phyloP scores from a whole-genome alignment of 2,329 filamentous ascomycete species.

The Fusarium nanum region DNA sequence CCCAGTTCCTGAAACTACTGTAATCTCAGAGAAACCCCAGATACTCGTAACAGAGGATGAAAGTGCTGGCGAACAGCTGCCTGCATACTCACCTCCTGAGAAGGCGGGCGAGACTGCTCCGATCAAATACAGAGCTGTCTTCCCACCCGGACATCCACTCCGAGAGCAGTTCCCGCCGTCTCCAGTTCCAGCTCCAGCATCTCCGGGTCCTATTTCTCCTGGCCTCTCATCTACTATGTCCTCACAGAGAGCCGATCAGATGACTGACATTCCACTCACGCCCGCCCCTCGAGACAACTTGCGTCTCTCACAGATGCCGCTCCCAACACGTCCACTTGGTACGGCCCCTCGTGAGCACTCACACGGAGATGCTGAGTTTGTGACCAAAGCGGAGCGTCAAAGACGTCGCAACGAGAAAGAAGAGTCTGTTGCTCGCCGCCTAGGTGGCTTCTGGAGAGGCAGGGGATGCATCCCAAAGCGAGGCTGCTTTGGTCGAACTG shows the following conservation, averaged over 20 bases:
- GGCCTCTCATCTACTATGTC: constrained; percentile 71
- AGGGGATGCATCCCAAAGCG: constrained; percentile 70
- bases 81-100: constrained; percentile 66
- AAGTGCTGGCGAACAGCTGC: constrained; percentile 57
- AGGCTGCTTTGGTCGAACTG: constrained; percentile 73
- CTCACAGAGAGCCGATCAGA: constrained; percentile 68
- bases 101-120: constrained; percentile 49
- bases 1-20: constrained; percentile 20
- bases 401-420: constrained; percentile 73
- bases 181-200: constrained; percentile 60
- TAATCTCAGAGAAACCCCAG: constrained; percentile 53
- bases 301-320: constrained; percentile 39
- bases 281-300: constrained; percentile 49
- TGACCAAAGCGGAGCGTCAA: constrained; percentile 61
- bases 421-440: constrained; percentile 67
- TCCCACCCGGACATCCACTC: constrained; percentile 65
- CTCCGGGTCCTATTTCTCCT: constrained; percentile 70
- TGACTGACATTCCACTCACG: constrained; percentile 69
- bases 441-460: constrained; percentile 73
- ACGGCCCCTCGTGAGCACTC: constrained; percentile 61
- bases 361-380: constrained; percentile 53
- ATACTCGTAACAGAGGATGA: constrained; percentile 54
- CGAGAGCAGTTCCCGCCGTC: constrained; percentile 64
- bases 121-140: constrained; percentile 67
- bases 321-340: constrained; percentile 59